Evolutionary conservation across 2,329 filamentous ascomycete genomes (phyloP), one percentile per base, ranked within the genome.

Genomic region (Sarocladium oryzae): DNA sequence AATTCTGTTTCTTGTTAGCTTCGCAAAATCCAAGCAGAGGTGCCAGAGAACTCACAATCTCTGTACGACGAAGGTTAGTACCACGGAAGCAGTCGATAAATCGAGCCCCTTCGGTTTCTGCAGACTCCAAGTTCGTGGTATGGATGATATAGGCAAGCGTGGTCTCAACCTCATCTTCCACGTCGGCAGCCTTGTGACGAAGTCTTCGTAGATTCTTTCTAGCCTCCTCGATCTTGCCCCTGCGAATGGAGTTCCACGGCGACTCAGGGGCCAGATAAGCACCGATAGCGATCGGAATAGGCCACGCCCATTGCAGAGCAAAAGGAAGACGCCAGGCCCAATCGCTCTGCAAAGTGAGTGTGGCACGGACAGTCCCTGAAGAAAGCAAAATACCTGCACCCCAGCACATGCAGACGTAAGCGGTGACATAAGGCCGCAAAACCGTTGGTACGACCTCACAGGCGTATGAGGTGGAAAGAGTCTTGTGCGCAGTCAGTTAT

Each of bases 121-220:
- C 61, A 54, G 68, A 64, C 56, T 76, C 72, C 10, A 66, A 46
- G 2, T 57, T 55, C 7, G 61, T 55, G 7, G 63, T 75, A 40
- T 72, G 66, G 5, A 87, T 79, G 80, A 95, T 95, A 85, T 92
- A 90, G 50, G 68, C 61, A 55, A 74, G 66, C 33, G 68, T 62
- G 24, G 66, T 63, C 1, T 68, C 61, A 2, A 64, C 61, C n/a
- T 63, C 58, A 7, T 36, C 45, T 20, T 61, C 60, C 9, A 57
- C 56, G 6, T 64, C 54, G 0, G 60, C 13, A 0, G 56, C 54
- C 5, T 61, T 55, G 28, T 56, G 38, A 0, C 58, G 56, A n/a
- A 65, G 61, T 4, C 63, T 60, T 5, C 41, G 48, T 23, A 66
- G 55, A 11, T 56, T 58, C 26, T 50, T 51, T 28, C 56, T 57